A percentile compares a stretch with the other conserved stretches of the same genome.
phyloP scores from a whole-genome alignment of 208 protist genomes.

The Sergeia podlipaevii region DNA sequence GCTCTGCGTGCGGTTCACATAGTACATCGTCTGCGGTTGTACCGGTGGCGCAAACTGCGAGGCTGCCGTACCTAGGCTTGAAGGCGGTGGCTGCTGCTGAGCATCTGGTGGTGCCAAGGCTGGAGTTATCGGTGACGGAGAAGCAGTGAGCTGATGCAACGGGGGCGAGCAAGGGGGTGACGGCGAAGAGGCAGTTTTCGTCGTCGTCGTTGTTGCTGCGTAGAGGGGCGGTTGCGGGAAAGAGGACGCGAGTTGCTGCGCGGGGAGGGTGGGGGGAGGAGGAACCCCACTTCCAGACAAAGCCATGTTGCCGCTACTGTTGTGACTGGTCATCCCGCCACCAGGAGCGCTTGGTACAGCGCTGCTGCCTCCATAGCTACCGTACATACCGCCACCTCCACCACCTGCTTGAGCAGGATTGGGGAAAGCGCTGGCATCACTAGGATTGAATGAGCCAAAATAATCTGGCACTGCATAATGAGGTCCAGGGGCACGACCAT shows the following conservation, averaged over 20 bases:
- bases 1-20: no score
- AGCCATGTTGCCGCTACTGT: background rate
- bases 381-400: background rate
- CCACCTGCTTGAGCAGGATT: background rate
- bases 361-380: background rate
- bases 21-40: no score
- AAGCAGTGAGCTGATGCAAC: background rate
- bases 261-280: no score
- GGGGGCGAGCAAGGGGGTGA: background rate
- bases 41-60: no score
- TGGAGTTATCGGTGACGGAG: background rate
- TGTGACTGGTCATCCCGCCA: background rate
- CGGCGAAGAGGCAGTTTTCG: background rate
- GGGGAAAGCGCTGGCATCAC: background rate
- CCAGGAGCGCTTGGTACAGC: background rate
- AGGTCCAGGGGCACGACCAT: slow-evolving; percentile 10
- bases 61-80: no score
- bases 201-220: background rate
- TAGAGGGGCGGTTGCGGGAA: background rate
- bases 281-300: no score
- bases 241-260: background rate
- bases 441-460: slow-evolving; percentile 22
- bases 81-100: background rate
- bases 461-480: slow-evolving; percentile 74
- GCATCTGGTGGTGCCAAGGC: background rate